A percentile compares a stretch with the other conserved stretches of the same genome.
Conservation (phyloP, 345 rosid species). For the Rhodamnia argentea region DNA sequence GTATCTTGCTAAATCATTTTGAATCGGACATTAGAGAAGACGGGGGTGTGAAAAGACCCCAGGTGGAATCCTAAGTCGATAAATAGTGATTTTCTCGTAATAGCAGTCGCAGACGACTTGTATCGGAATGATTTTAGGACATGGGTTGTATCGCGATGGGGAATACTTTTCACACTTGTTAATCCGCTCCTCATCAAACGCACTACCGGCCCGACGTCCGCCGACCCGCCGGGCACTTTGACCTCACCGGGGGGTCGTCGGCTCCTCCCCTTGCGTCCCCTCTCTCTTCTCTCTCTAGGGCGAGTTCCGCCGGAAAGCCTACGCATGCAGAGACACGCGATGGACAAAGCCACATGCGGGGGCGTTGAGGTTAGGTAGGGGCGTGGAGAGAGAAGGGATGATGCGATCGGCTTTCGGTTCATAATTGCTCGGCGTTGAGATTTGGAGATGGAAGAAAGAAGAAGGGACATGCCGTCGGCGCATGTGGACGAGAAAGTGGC, state of each 20-base stretch:
- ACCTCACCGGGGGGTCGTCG: not conserved
- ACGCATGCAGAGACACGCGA: not conserved
- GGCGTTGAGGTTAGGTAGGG: not conserved
- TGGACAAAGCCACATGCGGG: not conserved
- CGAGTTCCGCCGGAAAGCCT: not conserved
- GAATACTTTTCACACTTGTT: not conserved
- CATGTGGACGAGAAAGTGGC: not conserved
- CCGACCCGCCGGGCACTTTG: not conserved
- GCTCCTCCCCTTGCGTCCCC: not conserved
- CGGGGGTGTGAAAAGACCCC: not conserved
- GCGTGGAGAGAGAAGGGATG: too few relatives aligned
- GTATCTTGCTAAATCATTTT: not conserved
- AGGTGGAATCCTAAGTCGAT: not conserved
- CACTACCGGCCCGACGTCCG: not conserved
- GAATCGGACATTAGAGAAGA: not conserved
- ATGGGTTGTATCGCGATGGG: not conserved
- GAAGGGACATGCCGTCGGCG: not conserved
- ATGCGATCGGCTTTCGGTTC: not conserved
- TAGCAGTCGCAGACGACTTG: not conserved
- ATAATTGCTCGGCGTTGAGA: too few relatives aligned
- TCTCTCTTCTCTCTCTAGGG: not conserved
- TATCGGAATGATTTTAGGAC: not conserved
- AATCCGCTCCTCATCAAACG: not conserved
- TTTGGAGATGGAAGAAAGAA: too few relatives aligned
- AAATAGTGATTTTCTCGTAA: not conserved